Evolutionary conservation across 139 green algal genomes (phyloP).

Genomic region (Asterochloris sp.): DNA sequence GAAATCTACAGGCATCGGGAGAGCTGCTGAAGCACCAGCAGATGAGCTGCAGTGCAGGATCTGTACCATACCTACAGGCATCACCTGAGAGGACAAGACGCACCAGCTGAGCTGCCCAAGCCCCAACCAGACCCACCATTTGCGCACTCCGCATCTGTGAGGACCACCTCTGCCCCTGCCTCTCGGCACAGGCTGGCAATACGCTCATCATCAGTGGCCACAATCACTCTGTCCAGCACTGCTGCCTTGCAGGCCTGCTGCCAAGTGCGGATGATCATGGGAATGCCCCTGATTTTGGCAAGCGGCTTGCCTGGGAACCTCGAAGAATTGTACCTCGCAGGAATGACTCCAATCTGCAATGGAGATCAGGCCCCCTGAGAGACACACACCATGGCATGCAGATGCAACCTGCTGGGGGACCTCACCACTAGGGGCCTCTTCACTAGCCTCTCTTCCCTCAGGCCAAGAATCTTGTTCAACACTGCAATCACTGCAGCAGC

Average conservation of each 20-base stretch:
- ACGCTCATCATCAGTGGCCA: conserved; percentile 72
- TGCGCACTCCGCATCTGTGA: conserved; percentile 52
- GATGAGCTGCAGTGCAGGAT: too few species aligned
- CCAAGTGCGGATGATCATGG: conserved; percentile 70
- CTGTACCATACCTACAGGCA: too few species aligned
- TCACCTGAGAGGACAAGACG: too few species aligned
- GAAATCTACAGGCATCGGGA: background rate
- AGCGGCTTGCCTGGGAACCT: conserved; percentile 73
- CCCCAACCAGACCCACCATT: conserved; percentile 45
- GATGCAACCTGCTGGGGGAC: too few species aligned
- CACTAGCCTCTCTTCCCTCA: background rate
- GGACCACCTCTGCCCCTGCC: conserved; percentile 60
- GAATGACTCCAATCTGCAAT: conserved; percentile 53
- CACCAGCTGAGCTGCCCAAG: too few species aligned
- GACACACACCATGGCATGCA: too few species aligned
- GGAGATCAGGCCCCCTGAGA: background rate
- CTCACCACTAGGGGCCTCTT: background rate
- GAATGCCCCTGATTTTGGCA: conserved; percentile 54
- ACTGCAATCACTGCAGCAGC: background rate
- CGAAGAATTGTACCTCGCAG: conserved; percentile 55
- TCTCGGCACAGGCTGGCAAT: conserved; percentile 47
- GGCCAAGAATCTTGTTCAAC: background rate
- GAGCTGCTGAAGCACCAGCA: background rate
- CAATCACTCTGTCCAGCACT: conserved; percentile 51
- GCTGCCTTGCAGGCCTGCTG: conserved; percentile 53